These are phyloP conservation scores for Metarhizium guizhouense DNA, from an alignment of 2,329 filamentous ascomycete species.

Conservation along the genomic window DNA sequence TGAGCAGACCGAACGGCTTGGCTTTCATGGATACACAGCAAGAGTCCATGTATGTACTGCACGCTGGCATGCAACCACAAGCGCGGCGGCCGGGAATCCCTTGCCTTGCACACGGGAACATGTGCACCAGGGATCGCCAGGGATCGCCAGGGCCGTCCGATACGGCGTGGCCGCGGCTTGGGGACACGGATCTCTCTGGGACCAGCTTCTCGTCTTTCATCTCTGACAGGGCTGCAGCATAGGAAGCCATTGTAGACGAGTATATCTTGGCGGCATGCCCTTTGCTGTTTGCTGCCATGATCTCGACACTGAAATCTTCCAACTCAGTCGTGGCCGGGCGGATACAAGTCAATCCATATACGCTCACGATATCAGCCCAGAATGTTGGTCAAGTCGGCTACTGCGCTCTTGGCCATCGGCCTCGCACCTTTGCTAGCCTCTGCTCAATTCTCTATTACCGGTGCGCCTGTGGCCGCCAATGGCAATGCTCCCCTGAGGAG, in stretches of 20 bases:
- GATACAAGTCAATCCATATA: background rate
- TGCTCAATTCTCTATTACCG: constrained; percentile 26
- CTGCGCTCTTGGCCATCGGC: constrained; percentile 17
- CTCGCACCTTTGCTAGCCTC: constrained; percentile 13
- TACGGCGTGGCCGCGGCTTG: no score
- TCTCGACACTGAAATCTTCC: background rate
- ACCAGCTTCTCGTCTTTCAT: no score
- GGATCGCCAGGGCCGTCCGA: no score
- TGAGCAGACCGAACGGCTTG: no score
- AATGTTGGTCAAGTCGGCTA: constrained; percentile 13
- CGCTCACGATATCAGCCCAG: background rate
- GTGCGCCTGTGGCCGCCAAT: constrained; percentile 27
- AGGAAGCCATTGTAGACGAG: background rate
- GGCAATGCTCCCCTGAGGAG: constrained; percentile 33
- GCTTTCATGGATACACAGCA: no score
- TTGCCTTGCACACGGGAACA: no score
- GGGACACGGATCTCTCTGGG: no score
- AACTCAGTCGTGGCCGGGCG: background rate
- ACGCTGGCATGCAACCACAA: no score
- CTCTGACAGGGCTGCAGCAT: no score
- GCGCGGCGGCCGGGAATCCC: no score
- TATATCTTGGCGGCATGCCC: background rate
- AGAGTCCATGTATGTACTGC: no score
- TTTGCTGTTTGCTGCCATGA: background rate
- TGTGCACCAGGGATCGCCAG: no score